phyloP scores from a whole-genome alignment of 164 flowering plant genomes.

The Magnolia officinalis region DNA sequence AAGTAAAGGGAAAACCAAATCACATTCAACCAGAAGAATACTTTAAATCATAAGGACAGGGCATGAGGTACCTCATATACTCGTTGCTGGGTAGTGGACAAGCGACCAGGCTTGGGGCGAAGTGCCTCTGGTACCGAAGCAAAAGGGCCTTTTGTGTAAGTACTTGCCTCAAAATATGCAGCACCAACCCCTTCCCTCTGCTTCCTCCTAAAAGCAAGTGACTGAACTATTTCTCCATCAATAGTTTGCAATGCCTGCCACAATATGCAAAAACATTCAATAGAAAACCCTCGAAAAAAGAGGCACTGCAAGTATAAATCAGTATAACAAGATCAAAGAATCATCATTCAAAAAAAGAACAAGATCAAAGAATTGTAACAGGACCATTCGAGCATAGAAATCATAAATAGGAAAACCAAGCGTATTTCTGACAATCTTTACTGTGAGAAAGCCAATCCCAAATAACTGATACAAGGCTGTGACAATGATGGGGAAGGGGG shows the following conservation, averaged over 20 bases:
- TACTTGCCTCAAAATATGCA: constrained; percentile 61
- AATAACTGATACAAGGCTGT: too few species aligned
- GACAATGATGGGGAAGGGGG: too few species aligned
- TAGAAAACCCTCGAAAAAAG: not conserved
- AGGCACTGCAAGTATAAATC: not conserved
- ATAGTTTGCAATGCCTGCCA: constrained; percentile 79
- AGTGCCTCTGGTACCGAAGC: constrained; percentile 80
- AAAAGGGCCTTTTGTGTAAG: constrained; percentile 66
- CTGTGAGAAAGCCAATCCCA: too few species aligned
- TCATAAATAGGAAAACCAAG: not conserved
- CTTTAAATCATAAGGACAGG: not conserved
- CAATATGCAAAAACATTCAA: not conserved
- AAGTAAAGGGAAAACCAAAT: not conserved
- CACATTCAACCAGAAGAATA: not conserved
- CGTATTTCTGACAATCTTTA: too few species aligned
- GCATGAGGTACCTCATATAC: constrained; percentile 76
- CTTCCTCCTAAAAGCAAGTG: constrained; percentile 74
- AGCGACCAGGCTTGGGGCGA: constrained; percentile 86
- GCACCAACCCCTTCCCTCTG: constrained; percentile 73
- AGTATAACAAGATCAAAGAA: not conserved
- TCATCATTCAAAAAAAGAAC: not conserved
- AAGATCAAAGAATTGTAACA: not conserved
- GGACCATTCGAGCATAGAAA: not conserved
- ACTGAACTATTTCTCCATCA: constrained; percentile 79
- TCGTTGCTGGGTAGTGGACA: constrained; percentile 82